phyloP scores from a whole-genome alignment of 805 yeast genomes.

The Candida maesae region DNA sequence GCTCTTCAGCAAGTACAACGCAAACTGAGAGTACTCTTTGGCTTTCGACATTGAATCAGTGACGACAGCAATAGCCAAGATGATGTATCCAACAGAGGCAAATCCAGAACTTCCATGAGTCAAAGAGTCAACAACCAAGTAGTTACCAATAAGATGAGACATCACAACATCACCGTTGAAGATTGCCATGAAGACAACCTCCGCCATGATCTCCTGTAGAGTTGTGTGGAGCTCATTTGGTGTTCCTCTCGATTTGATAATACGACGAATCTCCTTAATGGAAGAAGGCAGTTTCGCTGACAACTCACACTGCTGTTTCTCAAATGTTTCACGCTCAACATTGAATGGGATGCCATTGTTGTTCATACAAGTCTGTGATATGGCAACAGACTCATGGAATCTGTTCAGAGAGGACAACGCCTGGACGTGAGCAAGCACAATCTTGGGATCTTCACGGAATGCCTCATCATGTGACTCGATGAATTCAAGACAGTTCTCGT shows the following conservation, averaged over 20 bases:
- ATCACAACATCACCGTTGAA: conserved; percentile 28
- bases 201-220: conserved; percentile 39
- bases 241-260: conserved; percentile 28
- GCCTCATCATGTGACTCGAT: conserved; percentile 30
- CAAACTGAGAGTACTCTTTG: conserved; percentile 38
- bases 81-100: conserved; percentile 37
- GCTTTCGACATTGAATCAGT: conserved; percentile 34
- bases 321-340: conserved; percentile 27
- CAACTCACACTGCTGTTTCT: conserved; percentile 22
- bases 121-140: conserved; percentile 34
- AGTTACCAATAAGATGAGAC: conserved; percentile 31
- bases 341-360: conserved; percentile 34
- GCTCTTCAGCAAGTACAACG: conserved; percentile 35
- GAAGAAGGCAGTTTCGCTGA: conserved; percentile 31
- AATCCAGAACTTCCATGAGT: conserved; percentile 38
- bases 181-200: conserved; percentile 35
- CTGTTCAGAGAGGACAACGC: conserved; percentile 19
- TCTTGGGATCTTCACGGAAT: conserved; percentile 31
- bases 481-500: conserved; percentile 33
- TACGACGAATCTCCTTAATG: conserved; percentile 13
- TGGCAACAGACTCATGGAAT: conserved; percentile 9
- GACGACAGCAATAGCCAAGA: conserved; percentile 36
- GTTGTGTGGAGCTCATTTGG: conserved; percentile 30
- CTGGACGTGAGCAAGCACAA: conserved; percentile 36
- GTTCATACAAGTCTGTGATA: conserved; percentile 34